A percentile compares a stretch with the other conserved stretches of the same genome.
These are phyloP conservation scores for Nigrospora sphaerica DNA, from an alignment of 2,329 filamentous ascomycete species.

Conservation along the genomic window DNA sequence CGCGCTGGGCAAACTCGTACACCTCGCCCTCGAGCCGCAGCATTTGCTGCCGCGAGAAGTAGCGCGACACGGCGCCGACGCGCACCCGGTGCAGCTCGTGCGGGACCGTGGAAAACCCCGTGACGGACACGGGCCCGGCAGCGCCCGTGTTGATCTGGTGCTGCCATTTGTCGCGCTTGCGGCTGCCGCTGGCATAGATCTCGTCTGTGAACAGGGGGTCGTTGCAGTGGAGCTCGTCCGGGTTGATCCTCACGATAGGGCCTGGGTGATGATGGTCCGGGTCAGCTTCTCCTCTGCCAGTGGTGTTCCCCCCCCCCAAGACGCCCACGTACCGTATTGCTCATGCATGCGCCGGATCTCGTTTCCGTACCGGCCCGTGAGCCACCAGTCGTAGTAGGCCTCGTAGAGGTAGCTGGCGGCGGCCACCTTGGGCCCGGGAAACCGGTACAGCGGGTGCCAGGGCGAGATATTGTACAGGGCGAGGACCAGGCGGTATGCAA, in stretches of 20 bases:
- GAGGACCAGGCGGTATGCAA: slow-evolving; percentile 6
- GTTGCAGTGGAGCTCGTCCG: slow-evolving; percentile 3
- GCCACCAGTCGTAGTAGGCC: slow-evolving; percentile 11
- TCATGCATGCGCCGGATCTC: slow-evolving; percentile 13
- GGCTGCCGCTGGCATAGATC: slow-evolving; percentile 2
- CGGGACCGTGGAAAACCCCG: background rate
- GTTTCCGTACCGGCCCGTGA: slow-evolving; percentile 8
- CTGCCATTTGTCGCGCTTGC: slow-evolving; percentile 4
- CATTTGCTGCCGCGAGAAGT: slow-evolving; percentile 23
- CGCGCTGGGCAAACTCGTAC: slow-evolving; percentile 14
- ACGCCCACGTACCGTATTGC: slow-evolving; percentile 10
- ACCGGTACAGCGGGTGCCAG: slow-evolving; percentile 10
- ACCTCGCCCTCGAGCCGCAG: slow-evolving; percentile 21
- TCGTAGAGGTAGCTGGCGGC: slow-evolving; percentile 11
- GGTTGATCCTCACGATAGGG: slow-evolving; percentile 6
- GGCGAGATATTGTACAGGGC: slow-evolving; percentile 15
- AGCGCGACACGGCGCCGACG: slow-evolving; percentile 15
- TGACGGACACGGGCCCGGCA: background rate
- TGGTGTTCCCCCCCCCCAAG: no score
- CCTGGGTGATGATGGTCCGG: background rate
- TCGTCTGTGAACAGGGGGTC: slow-evolving; percentile 3
- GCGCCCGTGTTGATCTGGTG: slow-evolving; percentile 2
- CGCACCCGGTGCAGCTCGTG: slow-evolving; percentile 1
- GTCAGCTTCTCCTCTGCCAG: no score
- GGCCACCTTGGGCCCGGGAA: slow-evolving; percentile 14